phyloP scores from a whole-genome alignment of 2,329 filamentous ascomycete species.

The Dactylellina drechsleri region DNA sequence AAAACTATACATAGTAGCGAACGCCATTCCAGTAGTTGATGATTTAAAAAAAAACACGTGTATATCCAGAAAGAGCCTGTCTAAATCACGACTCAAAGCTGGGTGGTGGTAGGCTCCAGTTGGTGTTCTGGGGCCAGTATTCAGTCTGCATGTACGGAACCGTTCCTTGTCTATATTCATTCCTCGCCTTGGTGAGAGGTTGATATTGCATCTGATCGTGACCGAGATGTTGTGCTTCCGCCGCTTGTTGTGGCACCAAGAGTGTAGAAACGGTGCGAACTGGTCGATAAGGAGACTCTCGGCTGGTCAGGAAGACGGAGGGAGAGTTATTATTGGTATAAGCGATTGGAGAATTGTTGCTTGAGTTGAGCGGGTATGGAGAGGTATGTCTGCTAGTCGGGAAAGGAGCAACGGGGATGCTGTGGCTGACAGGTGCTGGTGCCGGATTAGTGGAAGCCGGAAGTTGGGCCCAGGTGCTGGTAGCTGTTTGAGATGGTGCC shows the following conservation, averaged over 20 bases:
- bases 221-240: slow-evolving; percentile 72
- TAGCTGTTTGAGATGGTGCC: slow-evolving; percentile 63
- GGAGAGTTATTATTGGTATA: slow-evolving; percentile 74
- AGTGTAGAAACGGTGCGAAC: slow-evolving; percentile 89
- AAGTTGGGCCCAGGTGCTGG: slow-evolving; percentile 60
- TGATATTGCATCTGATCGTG: slow-evolving; percentile 85
- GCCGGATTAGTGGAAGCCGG: slow-evolving; percentile 59
- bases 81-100: slow-evolving; percentile 33
- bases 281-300: slow-evolving; percentile 91
- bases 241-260: slow-evolving; percentile 81
- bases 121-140: slow-evolving; percentile 55
- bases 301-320: slow-evolving; percentile 84
- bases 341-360: slow-evolving; percentile 64
- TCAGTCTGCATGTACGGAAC: slow-evolving; percentile 58
- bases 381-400: slow-evolving; percentile 56
- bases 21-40: slow-evolving; percentile 24
- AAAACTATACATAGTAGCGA: slow-evolving; percentile 17
- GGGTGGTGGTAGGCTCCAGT: slow-evolving; percentile 32
- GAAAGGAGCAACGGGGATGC: slow-evolving; percentile 43
- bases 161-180: slow-evolving; percentile 57
- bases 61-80: slow-evolving; percentile 9
- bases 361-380: slow-evolving; percentile 58
- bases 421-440: slow-evolving; percentile 57
- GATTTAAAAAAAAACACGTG: slow-evolving; percentile 18
- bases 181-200: slow-evolving; percentile 67